Conservation (phyloP, 345 rosid genomes). For the Eucalyptus virginea region DNA sequence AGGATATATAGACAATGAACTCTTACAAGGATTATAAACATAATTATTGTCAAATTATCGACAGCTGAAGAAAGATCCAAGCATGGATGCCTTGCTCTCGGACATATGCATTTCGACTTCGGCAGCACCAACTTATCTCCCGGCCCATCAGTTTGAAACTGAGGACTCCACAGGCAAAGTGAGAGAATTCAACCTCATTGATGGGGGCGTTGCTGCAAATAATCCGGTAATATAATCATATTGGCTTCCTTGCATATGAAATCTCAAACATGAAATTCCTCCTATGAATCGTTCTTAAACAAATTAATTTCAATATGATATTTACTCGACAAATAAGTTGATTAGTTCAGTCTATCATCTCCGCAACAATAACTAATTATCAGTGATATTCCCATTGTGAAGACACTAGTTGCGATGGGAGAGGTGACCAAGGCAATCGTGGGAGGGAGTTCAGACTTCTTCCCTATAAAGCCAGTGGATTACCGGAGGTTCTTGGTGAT, state of each 20-base stretch:
- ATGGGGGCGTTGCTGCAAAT: conserved; percentile 49
- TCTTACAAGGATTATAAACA: neutral
- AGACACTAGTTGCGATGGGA: conserved; percentile 17
- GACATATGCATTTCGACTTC: conserved; percentile 45
- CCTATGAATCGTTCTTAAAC: neutral
- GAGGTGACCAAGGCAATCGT: conserved; percentile 28
- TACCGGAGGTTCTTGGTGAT: conserved; percentile 37
- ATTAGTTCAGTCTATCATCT: neutral
- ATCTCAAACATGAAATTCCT: neutral
- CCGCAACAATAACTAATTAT: neutral
- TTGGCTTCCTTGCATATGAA: neutral
- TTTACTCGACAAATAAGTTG: neutral
- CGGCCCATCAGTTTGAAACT: conserved; percentile 23
- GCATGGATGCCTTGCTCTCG: conserved; percentile 20
- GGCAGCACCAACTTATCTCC: conserved; percentile 51
- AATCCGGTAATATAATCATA: conserved; percentile 17
- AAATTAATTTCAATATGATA: no score
- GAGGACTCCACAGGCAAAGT: conserved; percentile 2
- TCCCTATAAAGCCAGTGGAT: conserved; percentile 30
- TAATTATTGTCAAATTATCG: neutral
- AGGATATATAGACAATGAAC: neutral
- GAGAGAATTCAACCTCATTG: conserved; percentile 25
- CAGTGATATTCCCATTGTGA: neutral
- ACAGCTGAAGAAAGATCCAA: conserved; percentile 4
- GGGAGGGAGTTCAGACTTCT: conserved; percentile 19